Evolutionary conservation across 148 eudicot species (phyloP).

Genomic region (Chenopodium album): DNA sequence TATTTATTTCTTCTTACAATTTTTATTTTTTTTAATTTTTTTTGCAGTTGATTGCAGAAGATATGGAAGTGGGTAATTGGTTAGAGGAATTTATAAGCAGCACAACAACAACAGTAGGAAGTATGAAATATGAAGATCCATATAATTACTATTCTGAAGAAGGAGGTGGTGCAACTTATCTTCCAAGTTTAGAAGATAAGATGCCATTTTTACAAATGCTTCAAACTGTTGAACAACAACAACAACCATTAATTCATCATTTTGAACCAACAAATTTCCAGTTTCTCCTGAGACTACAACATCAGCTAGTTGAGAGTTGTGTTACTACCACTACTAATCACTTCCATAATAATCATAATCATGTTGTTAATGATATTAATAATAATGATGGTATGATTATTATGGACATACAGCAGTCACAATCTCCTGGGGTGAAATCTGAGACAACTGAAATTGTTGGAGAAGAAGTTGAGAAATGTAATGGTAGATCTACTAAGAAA

Average conservation of each 20-base stretch:
- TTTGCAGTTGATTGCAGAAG: conserved; percentile 35
- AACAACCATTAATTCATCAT: conserved; percentile 9
- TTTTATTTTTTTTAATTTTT: not conserved
- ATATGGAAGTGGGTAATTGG: conserved; percentile 33
- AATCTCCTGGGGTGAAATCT: conserved; percentile 30
- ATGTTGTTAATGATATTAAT: not conserved
- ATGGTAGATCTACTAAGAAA: conserved; percentile 28
- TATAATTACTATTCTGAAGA: conserved; percentile 17
- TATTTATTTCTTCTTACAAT: not conserved
- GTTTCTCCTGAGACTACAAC: conserved; percentile 36
- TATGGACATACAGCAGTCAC: conserved; percentile 27
- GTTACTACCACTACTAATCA: not conserved
- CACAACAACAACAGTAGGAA: not conserved
- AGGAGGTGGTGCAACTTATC: not conserved
- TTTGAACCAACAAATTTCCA: conserved; percentile 42
- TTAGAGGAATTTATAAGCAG: conserved; percentile 33
- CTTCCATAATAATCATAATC: not conserved
- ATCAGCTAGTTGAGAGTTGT: conserved; percentile 34
- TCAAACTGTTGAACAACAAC: conserved; percentile 29
- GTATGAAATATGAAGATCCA: conserved; percentile 30
- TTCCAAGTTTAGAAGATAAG: conserved; percentile 37
- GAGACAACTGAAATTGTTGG: conserved; percentile 3
- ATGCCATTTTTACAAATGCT: conserved; percentile 52
- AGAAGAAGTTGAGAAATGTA: not conserved
- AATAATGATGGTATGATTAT: conserved; percentile 1